phyloP scores from a whole-genome alignment of 2,329 filamentous ascomycete species.

The Didymella pomorum region DNA sequence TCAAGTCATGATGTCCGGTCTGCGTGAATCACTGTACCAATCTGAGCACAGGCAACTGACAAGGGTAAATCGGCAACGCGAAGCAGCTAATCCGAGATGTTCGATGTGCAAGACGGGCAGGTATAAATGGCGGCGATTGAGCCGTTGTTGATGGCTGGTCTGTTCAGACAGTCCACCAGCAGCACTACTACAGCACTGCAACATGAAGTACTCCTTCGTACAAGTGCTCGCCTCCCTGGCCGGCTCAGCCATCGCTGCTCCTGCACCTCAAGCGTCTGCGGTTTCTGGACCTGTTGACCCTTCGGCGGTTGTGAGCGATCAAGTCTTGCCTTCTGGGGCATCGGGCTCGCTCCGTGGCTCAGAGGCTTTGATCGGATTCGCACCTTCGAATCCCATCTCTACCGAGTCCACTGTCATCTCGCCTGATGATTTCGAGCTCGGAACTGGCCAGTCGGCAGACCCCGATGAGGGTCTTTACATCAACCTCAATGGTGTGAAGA shows the following conservation, averaged over 20 bases:
- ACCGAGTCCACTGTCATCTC: conserved; percentile 46
- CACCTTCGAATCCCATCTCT: conserved; percentile 42
- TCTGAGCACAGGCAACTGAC: background rate
- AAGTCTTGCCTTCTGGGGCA: conserved; percentile 39
- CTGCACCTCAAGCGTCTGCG: conserved; percentile 18
- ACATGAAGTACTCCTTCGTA: conserved; percentile 15
- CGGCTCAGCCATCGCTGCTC: conserved; percentile 18
- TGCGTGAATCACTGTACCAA: background rate
- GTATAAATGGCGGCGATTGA: conserved; percentile 5
- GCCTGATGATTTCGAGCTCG: conserved; percentile 48
- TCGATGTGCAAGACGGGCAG: background rate
- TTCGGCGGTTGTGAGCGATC: conserved; percentile 13
- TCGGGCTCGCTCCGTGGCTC: conserved; percentile 49
- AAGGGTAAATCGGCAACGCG: conserved; percentile 5
- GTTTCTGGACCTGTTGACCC: conserved; percentile 18
- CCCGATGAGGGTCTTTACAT: conserved; percentile 51
- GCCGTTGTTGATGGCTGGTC: background rate
- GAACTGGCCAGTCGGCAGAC: conserved; percentile 49
- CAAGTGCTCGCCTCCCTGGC: conserved; percentile 10
- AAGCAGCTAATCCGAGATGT: background rate
- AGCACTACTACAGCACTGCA: background rate
- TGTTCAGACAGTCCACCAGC: background rate
- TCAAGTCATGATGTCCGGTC: background rate
- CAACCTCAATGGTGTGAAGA: conserved; percentile 50
- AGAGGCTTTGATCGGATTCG: conserved; percentile 44